A percentile compares a stretch with the other conserved stretches of the same genome.
Evolutionary conservation across 805 yeast species (phyloP).

Genomic region (Candida schatavii): DNA sequence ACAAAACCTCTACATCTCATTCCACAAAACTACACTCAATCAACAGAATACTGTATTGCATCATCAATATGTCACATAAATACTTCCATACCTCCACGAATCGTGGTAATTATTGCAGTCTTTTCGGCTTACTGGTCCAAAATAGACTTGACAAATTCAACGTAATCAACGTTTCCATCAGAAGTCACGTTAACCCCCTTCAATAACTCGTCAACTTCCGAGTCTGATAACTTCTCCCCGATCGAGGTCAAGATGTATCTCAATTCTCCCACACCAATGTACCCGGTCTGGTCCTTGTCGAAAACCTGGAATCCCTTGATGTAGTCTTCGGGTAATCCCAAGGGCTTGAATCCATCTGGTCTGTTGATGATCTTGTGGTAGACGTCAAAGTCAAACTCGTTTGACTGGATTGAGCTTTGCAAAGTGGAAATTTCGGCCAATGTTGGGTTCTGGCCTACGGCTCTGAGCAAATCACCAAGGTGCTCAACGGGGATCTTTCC

Average conservation of each 20-base stretch:
- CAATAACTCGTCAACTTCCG: conserved; percentile 92
- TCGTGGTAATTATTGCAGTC: background rate
- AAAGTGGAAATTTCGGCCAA: conserved; percentile 71
- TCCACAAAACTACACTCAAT: too few relatives aligned
- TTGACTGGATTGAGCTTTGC: conserved; percentile 42
- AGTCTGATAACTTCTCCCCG: conserved; percentile 88
- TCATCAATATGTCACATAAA: too few relatives aligned
- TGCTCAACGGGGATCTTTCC: conserved; percentile 83
- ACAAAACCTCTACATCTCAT: background rate
- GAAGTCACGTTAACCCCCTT: conserved; percentile 93
- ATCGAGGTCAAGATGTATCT: conserved; percentile 92
- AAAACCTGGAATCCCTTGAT: conserved; percentile 92
- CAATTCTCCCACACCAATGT: conserved; percentile 95
- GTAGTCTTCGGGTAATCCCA: conserved; percentile 89
- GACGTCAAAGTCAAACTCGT: conserved; percentile 68
- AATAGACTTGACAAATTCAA: conserved; percentile 89
- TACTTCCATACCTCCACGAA: too few relatives aligned
- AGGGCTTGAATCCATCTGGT: conserved; percentile 83
- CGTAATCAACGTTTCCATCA: conserved; percentile 94
- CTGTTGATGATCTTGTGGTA: conserved; percentile 75
- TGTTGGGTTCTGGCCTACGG: conserved; percentile 98
- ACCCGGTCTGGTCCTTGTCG: conserved; percentile 93
- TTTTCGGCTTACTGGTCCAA: conserved; percentile 62
- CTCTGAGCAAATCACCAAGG: conserved; percentile 90
- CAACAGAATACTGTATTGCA: too few relatives aligned